Percentiles rank a stretch among this genome's conserved stretches.
These are phyloP conservation scores for Aspergillus avenaceus DNA, from an alignment of 495 filamentous ascomycete genomes.

Conservation along the genomic window DNA sequence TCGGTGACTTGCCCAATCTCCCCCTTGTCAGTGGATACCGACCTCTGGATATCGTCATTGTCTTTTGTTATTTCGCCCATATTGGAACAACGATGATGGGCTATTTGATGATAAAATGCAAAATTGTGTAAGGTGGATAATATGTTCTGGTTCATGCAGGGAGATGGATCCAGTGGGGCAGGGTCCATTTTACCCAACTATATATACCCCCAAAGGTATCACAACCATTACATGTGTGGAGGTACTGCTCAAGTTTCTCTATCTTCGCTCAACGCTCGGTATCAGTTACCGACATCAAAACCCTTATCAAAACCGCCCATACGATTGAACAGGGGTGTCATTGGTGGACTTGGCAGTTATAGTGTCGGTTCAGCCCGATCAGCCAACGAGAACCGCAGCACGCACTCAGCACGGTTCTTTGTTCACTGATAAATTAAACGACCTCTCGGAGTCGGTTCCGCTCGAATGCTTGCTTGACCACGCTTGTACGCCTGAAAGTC, in stretches of 20 bases:
- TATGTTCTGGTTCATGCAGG: background rate
- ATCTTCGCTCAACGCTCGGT: background rate
- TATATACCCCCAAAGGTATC: background rate
- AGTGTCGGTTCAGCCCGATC: background rate
- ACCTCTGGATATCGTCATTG: background rate
- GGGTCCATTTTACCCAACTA: background rate
- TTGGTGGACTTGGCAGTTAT: background rate
- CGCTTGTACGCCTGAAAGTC: background rate
- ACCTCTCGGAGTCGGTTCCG: background rate
- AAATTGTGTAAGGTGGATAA: background rate
- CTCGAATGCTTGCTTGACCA: too few relatives aligned
- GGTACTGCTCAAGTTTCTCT: too few relatives aligned
- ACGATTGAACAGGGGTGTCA: background rate
- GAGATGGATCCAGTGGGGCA: background rate
- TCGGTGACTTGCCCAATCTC: background rate
- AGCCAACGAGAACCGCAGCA: background rate
- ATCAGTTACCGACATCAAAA: background rate
- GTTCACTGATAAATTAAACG: background rate
- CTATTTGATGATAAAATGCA: background rate
- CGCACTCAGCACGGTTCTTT: background rate
- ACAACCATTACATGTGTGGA: too few relatives aligned
- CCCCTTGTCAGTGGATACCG: background rate
- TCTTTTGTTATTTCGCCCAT: background rate
- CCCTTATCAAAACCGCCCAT: background rate
- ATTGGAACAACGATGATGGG: background rate